Conservation (phyloP, 495 filamentous ascomycete species). For the Lasiosphaeria hispida region DNA sequence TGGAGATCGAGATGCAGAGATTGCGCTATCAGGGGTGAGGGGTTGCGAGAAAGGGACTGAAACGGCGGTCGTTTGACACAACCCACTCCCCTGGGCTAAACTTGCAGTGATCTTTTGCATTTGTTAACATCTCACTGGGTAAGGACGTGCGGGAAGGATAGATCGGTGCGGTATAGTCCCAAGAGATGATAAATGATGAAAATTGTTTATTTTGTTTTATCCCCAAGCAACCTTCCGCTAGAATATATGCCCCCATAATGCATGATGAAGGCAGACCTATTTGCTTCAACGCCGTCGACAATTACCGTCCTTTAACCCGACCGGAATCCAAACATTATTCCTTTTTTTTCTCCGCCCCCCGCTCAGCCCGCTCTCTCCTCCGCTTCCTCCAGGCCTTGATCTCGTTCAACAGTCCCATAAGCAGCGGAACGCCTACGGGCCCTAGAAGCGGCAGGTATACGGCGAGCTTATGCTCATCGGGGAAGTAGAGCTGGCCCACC, state of each 20-base stretch:
- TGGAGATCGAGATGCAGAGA: no score
- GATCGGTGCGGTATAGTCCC: no score
- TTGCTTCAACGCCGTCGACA: slow-evolving; percentile 4
- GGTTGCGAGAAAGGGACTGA: no score
- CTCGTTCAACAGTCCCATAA: slow-evolving; percentile 82
- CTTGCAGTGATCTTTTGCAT: no score
- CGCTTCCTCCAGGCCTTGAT: slow-evolving; percentile 55
- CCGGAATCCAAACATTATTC: slow-evolving; percentile 13
- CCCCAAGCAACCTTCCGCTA: neutral
- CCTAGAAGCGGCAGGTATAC: slow-evolving; percentile 92
- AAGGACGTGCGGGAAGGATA: no score
- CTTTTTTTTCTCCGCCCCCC: slow-evolving; percentile 30
- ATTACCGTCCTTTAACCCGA: neutral
- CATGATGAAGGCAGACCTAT: neutral
- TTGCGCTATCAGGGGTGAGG: no score
- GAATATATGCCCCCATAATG: neutral
- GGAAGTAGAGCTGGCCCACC: slow-evolving; percentile 97
- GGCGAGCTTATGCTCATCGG: slow-evolving; percentile 97
- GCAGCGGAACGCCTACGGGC: slow-evolving; percentile 83
- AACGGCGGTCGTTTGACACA: no score
- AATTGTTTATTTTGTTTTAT: slow-evolving; percentile 10
- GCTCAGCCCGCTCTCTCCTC: slow-evolving; percentile 35
- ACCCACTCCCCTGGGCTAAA: no score
- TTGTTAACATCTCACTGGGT: no score
- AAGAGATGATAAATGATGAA: neutral